These are phyloP conservation scores for Neurospora sp. DNA, from an alignment of 495 filamentous ascomycete species.

Conservation along the genomic window DNA sequence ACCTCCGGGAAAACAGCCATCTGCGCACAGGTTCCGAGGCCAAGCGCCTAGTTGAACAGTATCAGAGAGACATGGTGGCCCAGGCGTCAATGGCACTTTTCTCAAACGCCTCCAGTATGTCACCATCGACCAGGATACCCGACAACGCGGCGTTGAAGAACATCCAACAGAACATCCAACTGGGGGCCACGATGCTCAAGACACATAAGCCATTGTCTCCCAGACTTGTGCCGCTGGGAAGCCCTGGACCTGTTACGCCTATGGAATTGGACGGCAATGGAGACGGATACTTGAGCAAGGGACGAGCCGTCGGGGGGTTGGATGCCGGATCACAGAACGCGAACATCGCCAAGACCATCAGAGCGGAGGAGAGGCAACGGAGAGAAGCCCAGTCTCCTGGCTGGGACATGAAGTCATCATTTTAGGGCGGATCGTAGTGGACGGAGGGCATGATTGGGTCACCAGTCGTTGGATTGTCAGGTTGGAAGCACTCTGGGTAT, in stretches of 20 bases:
- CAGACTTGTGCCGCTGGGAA: conserved; percentile 55
- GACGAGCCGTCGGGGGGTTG: conserved; percentile 5
- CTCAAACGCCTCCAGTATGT: conserved; percentile 7
- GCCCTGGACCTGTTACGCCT: conserved; percentile 69
- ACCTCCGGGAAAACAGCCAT: conserved; percentile 11
- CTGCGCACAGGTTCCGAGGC: conserved; percentile 33
- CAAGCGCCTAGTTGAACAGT: conserved; percentile 42
- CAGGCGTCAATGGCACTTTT: conserved; percentile 34
- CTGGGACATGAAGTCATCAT: background rate
- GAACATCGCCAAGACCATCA: background rate
- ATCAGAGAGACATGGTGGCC: conserved; percentile 50
- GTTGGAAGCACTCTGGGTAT: background rate
- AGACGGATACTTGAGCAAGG: conserved; percentile 42
- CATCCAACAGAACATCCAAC: conserved; percentile 4
- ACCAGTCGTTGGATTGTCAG: background rate
- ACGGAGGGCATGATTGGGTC: background rate
- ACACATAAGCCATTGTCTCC: conserved; percentile 49
- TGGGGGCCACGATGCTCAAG: conserved; percentile 10
- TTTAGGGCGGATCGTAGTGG: background rate
- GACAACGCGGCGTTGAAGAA: background rate
- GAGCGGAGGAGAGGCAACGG: background rate
- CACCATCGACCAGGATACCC: background rate
- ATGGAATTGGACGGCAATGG: conserved; percentile 51
- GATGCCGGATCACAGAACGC: background rate
- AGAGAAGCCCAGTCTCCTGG: background rate